Evolutionary conservation across 2,329 filamentous ascomycete genomes (phyloP).

Genomic region (Plenodomus biglobosus): DNA sequence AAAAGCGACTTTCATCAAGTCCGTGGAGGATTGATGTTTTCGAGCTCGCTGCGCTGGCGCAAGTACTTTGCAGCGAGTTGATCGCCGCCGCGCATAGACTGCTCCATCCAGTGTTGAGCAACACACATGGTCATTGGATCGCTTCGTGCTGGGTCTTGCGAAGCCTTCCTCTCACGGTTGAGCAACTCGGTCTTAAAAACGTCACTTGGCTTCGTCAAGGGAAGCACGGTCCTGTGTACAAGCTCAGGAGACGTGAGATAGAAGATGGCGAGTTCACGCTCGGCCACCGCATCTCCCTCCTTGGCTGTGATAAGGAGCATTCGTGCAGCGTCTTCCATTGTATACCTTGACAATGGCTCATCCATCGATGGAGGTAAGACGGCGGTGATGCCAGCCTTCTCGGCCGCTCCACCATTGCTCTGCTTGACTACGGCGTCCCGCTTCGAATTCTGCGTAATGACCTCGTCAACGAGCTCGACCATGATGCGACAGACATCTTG

Average conservation of each 20-base stretch:
- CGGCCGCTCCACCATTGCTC: constrained; percentile 21
- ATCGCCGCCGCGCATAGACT: constrained; percentile 83
- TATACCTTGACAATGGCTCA: constrained; percentile 61
- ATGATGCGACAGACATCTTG: constrained; percentile 83
- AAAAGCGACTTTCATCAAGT: no score
- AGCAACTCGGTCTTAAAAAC: constrained; percentile 89
- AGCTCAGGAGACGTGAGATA: constrained; percentile 91
- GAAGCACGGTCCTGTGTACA: constrained; percentile 75
- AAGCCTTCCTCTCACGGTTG: constrained; percentile 59
- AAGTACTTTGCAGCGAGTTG: constrained; percentile 80
- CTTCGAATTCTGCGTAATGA: constrained; percentile 69
- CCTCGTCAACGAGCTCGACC: constrained; percentile 72
- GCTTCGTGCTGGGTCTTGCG: constrained; percentile 64
- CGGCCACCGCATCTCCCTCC: constrained; percentile 84
- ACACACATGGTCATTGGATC: constrained; percentile 91
- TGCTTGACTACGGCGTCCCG: constrained; percentile 48
- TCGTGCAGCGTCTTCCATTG: constrained; percentile 76
- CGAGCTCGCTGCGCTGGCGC: constrained; percentile 67
- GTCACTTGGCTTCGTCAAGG: constrained; percentile 79
- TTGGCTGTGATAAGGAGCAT: constrained; percentile 95
- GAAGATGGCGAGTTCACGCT: constrained; percentile 89
- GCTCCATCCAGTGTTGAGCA: constrained; percentile 96
- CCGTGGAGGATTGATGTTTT: constrained; percentile 54
- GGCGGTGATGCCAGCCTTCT: constrained; percentile 16
- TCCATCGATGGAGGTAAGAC: constrained; percentile 10